These are phyloP conservation scores for Colletotrichum cuscutae DNA, from an alignment of 2,329 filamentous ascomycete genomes.

Conservation along the genomic window DNA sequence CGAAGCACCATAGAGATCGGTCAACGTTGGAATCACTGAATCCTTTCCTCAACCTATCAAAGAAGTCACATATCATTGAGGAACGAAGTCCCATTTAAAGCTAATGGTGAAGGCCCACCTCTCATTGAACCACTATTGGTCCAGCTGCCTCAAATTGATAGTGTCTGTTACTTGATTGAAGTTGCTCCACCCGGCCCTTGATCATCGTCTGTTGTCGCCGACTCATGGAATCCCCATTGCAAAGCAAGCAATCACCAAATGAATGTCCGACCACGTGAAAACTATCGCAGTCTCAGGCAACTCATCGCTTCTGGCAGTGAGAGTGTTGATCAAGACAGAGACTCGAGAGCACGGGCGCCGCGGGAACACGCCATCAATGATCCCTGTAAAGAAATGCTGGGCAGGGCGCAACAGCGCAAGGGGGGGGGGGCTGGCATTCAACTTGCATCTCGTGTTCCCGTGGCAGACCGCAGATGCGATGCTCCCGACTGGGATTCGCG, in stretches of 20 bases:
- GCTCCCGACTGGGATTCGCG: neutral
- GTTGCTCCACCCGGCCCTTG: neutral
- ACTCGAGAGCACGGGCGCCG: neutral
- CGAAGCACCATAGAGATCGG: neutral
- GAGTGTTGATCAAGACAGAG: neutral
- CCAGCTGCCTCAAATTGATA: neutral
- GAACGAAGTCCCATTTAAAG: neutral
- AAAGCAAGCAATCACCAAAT: neutral
- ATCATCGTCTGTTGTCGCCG: neutral
- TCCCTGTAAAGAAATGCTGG: neutral
- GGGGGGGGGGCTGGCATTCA: neutral
- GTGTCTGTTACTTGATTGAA: neutral
- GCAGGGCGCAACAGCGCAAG: neutral
- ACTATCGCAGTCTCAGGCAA: neutral
- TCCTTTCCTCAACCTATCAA: neutral
- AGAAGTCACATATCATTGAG: neutral
- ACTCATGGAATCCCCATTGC: neutral
- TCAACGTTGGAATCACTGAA: too few species aligned
- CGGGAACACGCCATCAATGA: neutral
- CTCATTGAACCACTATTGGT: neutral
- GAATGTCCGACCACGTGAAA: too few species aligned
- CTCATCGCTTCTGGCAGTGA: neutral
- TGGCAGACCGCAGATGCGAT: neutral
- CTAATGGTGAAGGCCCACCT: neutral
- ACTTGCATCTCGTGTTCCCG: conserved; percentile 1